Evolutionary conservation across 306 rosid genomes (phyloP), one percentile per base, ranked within the genome.

Genomic region (Clitoria ternatea): DNA sequence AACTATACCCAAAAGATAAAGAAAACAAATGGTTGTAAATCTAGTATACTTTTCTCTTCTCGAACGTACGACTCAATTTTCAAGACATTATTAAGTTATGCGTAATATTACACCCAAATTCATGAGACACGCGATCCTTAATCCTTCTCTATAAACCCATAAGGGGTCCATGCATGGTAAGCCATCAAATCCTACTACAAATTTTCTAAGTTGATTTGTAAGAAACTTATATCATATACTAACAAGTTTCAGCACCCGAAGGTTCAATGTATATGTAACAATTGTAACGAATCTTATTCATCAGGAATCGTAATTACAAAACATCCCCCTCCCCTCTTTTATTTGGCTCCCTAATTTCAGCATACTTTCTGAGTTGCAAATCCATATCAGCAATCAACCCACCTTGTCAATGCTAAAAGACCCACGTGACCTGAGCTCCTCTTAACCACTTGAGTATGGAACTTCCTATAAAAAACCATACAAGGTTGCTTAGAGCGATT

Each of bases 391-490:
- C 54, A 48, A 61, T 14, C 26, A 18, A 49, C 32, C 29, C 26
- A 13, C 67, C 55, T 45, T 29, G 15, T n/a, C 52, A 60, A 14
- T 50, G 67, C 54, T 7, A 54, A 54, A 54, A 5, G 22, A 44
- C 48, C 71, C 63, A 17, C 29, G 43, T 36, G 2, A 47, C 37
- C 55, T 14, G 69, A 79, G 14, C 49, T 57, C 45, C 14, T 43
- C 6, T 19, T 36, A 33, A n/a, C 15, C 15, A 19, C 48, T 18
- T 17, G 44, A 5, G 56, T 5, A 13, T 55, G 29, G 52, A 42
- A 17, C 59, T 43, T 29, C 19, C 50, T 17, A 47, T 68, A 30
- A 66, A 47, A 73, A 29, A 67, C 23, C 82, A 73, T 60, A 53
- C 12, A 19, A 29, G 36, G 75, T 57, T 35, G 27, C 30, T 22